Base-by-base conservation (phyloP, 169 alveolate species). In the Plasmodium yoelii region DNA sequence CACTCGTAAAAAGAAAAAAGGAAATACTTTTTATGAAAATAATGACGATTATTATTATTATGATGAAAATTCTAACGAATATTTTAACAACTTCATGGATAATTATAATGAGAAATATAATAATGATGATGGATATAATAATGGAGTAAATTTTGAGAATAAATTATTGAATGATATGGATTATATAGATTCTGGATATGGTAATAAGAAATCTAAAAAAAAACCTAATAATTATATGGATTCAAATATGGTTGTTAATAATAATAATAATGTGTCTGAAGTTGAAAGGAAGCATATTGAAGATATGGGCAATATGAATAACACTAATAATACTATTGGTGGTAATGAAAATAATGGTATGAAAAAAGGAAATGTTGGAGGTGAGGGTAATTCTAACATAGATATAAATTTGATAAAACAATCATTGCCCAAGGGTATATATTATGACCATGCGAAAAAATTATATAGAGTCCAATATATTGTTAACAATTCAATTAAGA, bases 361-460 rank as follows among this genome's bases (percentile, higher is more conserved):
- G 60, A 64, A 63, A 46, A 77, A 74, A 28, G 63, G 47, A 13
- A 22, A 65, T 8, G 44, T 18, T 18, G 77, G 73, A 6, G 47
- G 49, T 7, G 51, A 60, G 12, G 28, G 59, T 7, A 72, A 82
- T 59, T 34, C 42, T 0, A 5, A 34, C 5, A 28, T 55, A 1
- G 84, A 82, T 61, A 68, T 82, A 2, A 49, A 67, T 68, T 46
- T 69, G 39, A 82, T 82, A 39, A 82, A 82, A 19, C 82, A 69
- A 13, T 65, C 86, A 0, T 61, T 82, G 15, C 90, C 90, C 19
- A 82, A 82, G 18, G 90, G 90, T 15, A 82, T 82, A 24, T 82
- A 82, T 82, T 82, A 68, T 82, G 90, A 82, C 18, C 90, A 82
- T 15, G 84, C 90, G 15, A 82, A 82, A 57, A 65, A 82, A 13